Base-by-base conservation (phyloP, 495 filamentous ascomycete species). In the Penicillium atrosanguineum region DNA sequence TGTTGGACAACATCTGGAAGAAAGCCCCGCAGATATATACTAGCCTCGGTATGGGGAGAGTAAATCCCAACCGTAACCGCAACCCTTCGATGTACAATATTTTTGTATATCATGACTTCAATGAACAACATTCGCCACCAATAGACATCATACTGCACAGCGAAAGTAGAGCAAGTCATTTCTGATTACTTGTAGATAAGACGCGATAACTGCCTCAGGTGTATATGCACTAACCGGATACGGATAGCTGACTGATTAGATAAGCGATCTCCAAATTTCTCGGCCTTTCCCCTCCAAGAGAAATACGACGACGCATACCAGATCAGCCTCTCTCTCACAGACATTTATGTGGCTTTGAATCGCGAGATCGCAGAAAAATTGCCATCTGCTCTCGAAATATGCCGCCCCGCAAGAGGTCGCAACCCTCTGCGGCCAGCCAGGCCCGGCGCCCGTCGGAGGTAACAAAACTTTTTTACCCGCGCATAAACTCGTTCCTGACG, bases 321-420 rank as follows among this genome's bases (percentile, higher is more conserved):
- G 28, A 18, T 50, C 34, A 29, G 15, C 28, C 37, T 57, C 26
- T 44, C 28, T 14, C 44, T 37, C 26, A 16, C 26, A 16, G 45
- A 44, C 38, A 40, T 41, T 44, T 50, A 48, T 46, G 44, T 58
- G 53, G 53, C 51, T 44, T 61, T 49, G 36, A 47, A 50, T 52
- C 28, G 36, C 21, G 49, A 41, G 36, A 40, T 16, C 21, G 11
- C 7, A 21, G 39, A 18, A 46, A 26, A 37, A 45, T 31, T 40
- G 18, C 45, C 3, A 21, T 46, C 21, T 46, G 52, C 43, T 25
- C 23, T 37, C 40, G 53, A 50, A 34, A 47, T 20, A 70, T 70
- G 67, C 62, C 67, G 48, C 67, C 65, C 52, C 67, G 65, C 54
- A 68, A 54, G 52, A 64, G 59, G 60, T 53, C 60, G 38, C 65